These are phyloP conservation scores for Cordyceps javanica DNA, from an alignment of 2,329 filamentous ascomycete genomes.

Conservation along the genomic window DNA sequence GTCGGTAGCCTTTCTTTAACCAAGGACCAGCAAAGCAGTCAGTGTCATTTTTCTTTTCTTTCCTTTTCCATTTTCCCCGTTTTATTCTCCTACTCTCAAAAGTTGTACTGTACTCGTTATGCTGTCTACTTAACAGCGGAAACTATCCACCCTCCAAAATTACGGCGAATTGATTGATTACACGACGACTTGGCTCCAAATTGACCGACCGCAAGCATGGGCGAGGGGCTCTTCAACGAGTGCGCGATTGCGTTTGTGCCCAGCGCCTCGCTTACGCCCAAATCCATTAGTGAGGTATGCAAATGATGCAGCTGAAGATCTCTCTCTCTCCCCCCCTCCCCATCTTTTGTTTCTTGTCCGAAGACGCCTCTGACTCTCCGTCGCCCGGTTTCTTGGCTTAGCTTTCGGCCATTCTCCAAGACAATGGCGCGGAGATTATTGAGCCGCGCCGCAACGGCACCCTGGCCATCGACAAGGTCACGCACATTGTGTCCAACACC, in stretches of 20 bases:
- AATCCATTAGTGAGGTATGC: slow-evolving; percentile 35
- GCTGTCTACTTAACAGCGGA: background rate
- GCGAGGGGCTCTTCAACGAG: slow-evolving; percentile 32
- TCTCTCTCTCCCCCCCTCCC: too few relatives aligned
- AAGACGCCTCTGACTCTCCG: background rate
- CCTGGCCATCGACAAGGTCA: slow-evolving; percentile 41
- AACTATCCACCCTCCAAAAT: too few relatives aligned
- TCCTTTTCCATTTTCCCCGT: too few relatives aligned
- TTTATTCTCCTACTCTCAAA: too few relatives aligned
- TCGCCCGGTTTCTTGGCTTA: slow-evolving; percentile 20
- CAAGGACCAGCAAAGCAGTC: too few relatives aligned
- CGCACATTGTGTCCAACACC: slow-evolving; percentile 61
- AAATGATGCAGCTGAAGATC: background rate
- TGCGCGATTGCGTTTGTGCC: slow-evolving; percentile 42
- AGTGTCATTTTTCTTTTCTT: too few relatives aligned
- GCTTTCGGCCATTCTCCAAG: slow-evolving; percentile 37
- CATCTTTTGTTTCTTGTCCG: background rate
- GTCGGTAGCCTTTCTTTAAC: too few relatives aligned
- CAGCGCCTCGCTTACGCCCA: slow-evolving; percentile 33
- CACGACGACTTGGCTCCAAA: background rate
- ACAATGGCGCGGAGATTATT: slow-evolving; percentile 46
- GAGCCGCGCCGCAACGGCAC: slow-evolving; percentile 42
- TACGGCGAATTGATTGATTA: background rate
- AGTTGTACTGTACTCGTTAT: background rate
- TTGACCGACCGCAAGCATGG: slow-evolving; percentile 22